Evolutionary conservation across 148 eudicot genomes (phyloP), one percentile per base, ranked within the genome.

Genomic region (Rhododendron griersonianum): DNA sequence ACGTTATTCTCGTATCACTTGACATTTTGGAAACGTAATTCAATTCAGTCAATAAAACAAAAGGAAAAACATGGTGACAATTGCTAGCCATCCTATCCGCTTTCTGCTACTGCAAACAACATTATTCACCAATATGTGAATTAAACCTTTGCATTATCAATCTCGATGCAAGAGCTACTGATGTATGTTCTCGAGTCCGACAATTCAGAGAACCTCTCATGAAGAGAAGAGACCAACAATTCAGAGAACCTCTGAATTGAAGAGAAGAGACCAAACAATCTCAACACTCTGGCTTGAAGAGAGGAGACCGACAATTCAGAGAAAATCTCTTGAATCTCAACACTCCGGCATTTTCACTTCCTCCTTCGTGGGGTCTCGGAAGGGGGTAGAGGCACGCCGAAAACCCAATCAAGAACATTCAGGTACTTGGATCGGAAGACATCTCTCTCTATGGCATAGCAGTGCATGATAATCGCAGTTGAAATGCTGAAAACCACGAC

Each of bases 351-450:
- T 65, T 47, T 48, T 82, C 61, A 81, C 25, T 6, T 80, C 44
- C 74, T 82, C 81, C 90, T 89, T 14, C 93, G 92, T 3, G 98
- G 98, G 33, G 98, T 95, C 84, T 94, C 94, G 78, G 93, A 87
- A 82, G 93, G 92, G 37, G 98, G 90, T 16, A 93, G 94, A 51
- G 99, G 99, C 85, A 97, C 93, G 25, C 99, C 99, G 44, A 97
- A 97, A 47, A 97, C 99, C 99, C 99, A 97, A n/a, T 97, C 99
- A 5, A 97, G 96, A 88, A 97, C 99, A 71, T 97, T 97, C 76
- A 95, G 89, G 91, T 97, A 97, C 91, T 97, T 97, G 21, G 99
- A 97, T 67, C 94, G 90, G 65, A 97, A 97, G 16, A 97, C 99
- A 77, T 97, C 99, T 82, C 99, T 91, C 81, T 97, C 99, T 84